These are phyloP conservation scores for Ceratobasidium sp. DNA, from an alignment of 1,284 basidiomycete genomes.

Conservation along the genomic window DNA sequence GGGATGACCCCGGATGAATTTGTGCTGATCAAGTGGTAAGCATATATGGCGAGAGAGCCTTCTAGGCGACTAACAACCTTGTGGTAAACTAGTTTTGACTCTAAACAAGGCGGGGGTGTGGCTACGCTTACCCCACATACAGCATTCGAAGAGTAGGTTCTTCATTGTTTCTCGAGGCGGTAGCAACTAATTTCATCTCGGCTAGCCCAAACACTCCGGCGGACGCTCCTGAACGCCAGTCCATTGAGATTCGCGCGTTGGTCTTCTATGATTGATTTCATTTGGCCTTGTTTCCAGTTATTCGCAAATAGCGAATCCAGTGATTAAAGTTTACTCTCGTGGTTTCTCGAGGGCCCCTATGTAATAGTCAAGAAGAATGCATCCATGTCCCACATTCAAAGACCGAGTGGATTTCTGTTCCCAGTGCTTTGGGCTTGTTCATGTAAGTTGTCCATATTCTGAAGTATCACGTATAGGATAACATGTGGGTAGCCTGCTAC, in stretches of 20 bases:
- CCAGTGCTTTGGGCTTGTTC: too few relatives aligned
- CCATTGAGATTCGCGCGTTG: slow-evolving; percentile 67
- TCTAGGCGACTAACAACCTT: too few relatives aligned
- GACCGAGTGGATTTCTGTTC: too few relatives aligned
- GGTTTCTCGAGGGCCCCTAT: too few relatives aligned
- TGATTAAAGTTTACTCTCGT: too few relatives aligned
- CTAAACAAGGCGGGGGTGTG: slow-evolving; percentile 58
- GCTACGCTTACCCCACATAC: slow-evolving; percentile 68
- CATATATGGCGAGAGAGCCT: slow-evolving; percentile 15
- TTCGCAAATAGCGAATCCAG: too few relatives aligned
- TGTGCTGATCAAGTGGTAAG: slow-evolving; percentile 74
- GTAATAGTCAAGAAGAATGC: too few relatives aligned
- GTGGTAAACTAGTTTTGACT: slow-evolving; percentile 1
- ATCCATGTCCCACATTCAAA: too few relatives aligned
- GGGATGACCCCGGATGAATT: slow-evolving; percentile 71
- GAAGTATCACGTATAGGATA: too few relatives aligned
- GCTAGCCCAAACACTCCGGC: slow-evolving; percentile 63
- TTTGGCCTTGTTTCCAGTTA: too few relatives aligned
- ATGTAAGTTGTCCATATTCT: too few relatives aligned
- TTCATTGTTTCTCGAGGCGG: neutral
- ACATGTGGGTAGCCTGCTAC: too few relatives aligned
- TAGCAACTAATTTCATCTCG: slow-evolving; percentile 46
- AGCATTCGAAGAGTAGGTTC: slow-evolving; percentile 60
- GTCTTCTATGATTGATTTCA: slow-evolving; percentile 61
- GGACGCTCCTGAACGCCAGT: slow-evolving; percentile 63